phyloP scores from a whole-genome alignment of 371 early-diverging fungal species.

The Batkoa obscura region DNA sequence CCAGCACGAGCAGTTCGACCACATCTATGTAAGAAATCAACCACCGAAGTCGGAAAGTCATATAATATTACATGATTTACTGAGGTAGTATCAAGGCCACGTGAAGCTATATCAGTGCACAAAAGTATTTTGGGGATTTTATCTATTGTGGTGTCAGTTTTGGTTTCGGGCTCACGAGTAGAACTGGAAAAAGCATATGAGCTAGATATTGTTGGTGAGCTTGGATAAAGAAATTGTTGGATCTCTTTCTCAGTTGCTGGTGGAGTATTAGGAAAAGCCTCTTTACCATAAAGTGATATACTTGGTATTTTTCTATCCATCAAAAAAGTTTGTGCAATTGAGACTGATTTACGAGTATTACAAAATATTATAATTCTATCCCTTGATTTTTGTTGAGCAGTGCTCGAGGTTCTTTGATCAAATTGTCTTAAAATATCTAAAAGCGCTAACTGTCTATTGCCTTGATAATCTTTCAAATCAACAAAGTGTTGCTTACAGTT shows the following conservation, averaged over 20 bases:
- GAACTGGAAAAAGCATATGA: background rate
- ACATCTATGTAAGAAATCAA: constrained; percentile 91
- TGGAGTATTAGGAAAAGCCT: constrained; percentile 8
- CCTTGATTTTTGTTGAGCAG: constrained; percentile 15
- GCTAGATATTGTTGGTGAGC: background rate
- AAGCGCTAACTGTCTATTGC: constrained; percentile 35
- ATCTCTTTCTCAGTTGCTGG: background rate
- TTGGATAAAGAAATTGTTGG: background rate
- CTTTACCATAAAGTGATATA: constrained; percentile 35
- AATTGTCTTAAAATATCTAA: constrained; percentile 49
- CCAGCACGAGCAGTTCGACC: constrained; percentile 92
- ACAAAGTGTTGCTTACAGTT: constrained; percentile 58
- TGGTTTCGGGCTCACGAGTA: constrained; percentile 4
- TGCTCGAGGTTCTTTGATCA: constrained; percentile 17
- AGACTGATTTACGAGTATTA: constrained; percentile 51
- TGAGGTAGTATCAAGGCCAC: constrained; percentile 80
- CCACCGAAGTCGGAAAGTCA: constrained; percentile 81
- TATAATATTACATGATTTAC: constrained; percentile 86
- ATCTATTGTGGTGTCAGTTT: background rate
- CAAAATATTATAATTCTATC: constrained; percentile 62
- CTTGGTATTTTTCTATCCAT: constrained; percentile 29
- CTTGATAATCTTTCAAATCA: constrained; percentile 32
- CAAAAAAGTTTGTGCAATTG: constrained; percentile 34
- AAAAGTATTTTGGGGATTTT: constrained; percentile 32
- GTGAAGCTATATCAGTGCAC: constrained; percentile 86